Evolutionary conservation across 1,284 basidiomycete genomes (phyloP).

Genomic region (Trichosporon asahii): DNA sequence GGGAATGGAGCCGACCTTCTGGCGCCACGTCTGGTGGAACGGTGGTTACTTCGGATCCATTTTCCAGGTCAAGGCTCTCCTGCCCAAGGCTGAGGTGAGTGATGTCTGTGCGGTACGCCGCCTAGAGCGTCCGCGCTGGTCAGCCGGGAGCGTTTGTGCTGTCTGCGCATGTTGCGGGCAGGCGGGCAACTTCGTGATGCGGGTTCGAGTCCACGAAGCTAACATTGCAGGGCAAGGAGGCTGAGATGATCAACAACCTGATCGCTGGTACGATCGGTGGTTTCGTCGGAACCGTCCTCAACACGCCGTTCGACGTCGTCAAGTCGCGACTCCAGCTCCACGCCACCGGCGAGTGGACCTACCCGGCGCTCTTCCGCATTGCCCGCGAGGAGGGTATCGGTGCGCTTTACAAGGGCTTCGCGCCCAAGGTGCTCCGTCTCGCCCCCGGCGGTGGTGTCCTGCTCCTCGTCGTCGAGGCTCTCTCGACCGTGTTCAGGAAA

Average conservation of each 20-base stretch:
- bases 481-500: conserved; percentile 43
- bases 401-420: conserved; percentile 85
- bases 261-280: conserved; percentile 86
- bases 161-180: conserved; percentile 24
- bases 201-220: neutral
- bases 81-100: conserved; percentile 67
- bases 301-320: conserved; percentile 69
- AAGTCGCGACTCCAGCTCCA: conserved; percentile 87
- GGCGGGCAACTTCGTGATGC: no score
- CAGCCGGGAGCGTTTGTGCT: conserved; percentile 50
- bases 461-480: conserved; percentile 59
- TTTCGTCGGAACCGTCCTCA: conserved; percentile 67
- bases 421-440: conserved; percentile 75
- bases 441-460: conserved; percentile 94
- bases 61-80: conserved; percentile 69
- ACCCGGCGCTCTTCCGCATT: conserved; percentile 64
- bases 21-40: conserved; percentile 86
- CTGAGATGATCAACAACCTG: conserved; percentile 84
- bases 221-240: conserved; percentile 60
- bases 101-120: conserved; percentile 35
- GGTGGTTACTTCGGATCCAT: conserved; percentile 93
- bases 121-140: neutral
- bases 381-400: conserved; percentile 82
- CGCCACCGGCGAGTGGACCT: conserved; percentile 75
- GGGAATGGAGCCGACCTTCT: conserved; percentile 94